phyloP scores from a whole-genome alignment of 2,329 filamentous ascomycete genomes.

The Sporothrix variecibatus region DNA sequence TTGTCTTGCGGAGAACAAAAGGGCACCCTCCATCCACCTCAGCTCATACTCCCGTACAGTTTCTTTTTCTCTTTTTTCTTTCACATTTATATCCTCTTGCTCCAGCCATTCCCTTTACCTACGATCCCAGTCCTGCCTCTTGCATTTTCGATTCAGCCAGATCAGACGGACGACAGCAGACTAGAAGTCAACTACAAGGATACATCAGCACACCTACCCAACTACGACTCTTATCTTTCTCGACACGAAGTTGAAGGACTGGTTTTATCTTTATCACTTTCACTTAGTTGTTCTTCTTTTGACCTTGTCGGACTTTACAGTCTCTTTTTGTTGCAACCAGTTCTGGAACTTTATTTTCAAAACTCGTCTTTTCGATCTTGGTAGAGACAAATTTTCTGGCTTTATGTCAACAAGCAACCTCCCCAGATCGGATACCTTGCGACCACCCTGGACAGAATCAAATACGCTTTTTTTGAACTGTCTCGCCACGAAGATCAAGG shows the following conservation, averaged over 20 bases:
- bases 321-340: not conserved
- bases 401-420: not conserved
- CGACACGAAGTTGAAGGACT: not conserved
- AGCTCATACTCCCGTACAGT: not conserved
- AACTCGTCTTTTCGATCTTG: not conserved
- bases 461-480: not conserved
- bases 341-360: not conserved
- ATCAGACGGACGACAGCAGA: constrained; percentile 2
- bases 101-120: constrained; percentile 6
- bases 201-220: not conserved
- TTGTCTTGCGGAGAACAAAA: constrained; percentile 7
- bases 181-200: not conserved
- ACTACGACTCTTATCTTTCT: not conserved
- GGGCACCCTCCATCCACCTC: constrained; percentile 4
- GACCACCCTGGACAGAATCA: not conserved
- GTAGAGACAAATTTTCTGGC: not conserved
- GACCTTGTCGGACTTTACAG: not conserved
- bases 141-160: not conserved
- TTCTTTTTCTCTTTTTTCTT: not conserved
- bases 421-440: not conserved
- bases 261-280: not conserved
- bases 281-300: no score
- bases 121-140: not conserved
- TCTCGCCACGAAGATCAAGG: constrained; percentile 14
- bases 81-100: not conserved